Evolutionary conservation across 129 eudicot genomes (phyloP), one percentile per base, ranked within the genome.

Genomic region (Apium graveolens): DNA sequence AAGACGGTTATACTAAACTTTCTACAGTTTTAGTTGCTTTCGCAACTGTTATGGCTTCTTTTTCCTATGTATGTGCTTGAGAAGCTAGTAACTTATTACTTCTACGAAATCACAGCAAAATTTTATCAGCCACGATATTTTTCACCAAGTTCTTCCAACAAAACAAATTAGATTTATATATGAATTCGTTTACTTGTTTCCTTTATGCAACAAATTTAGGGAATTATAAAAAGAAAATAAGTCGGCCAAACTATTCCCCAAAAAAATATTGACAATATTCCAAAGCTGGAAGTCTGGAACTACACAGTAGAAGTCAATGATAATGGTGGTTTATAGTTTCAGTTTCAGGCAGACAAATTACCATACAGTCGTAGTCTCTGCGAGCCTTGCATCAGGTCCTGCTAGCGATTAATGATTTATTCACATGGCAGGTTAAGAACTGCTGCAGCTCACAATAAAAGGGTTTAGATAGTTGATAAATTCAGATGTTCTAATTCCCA

Each of bases 401-500:
- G 43, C 45, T 3, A 21, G 11, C 31, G 7, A 16, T 35, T 8
- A 34, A 34, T 6, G 6, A 14, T 70, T 8, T 24, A 24, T 71
- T 0, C 20, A 24, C 48, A 9, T n/a, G 53, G 76, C 76, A 72
- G 20, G 32, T 81, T 80, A 88, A 45, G 44, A 76, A 83, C 80
- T 73, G 63, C 92, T 88, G 44, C 90, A 86, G 76, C 83, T 88
- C 39, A 86, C 79, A 76, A 89, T 79, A 79, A 89, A 89, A 55
- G 93, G 90, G 66, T 89, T 83, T 35, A 81, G 80, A 45, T 70
- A 79, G 41, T 77, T 43, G 73, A 89, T 81, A 79, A 86, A 85
- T 78, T 89, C 87, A 6, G 84, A 80, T 26, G 93, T 89, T 66
- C 74, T 79, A 55, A 89, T 81, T 42, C 93, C 93, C 77, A 89